These are phyloP conservation scores for Serendipita sp. DNA, from an alignment of 768 basidiomycete species.

Conservation along the genomic window DNA sequence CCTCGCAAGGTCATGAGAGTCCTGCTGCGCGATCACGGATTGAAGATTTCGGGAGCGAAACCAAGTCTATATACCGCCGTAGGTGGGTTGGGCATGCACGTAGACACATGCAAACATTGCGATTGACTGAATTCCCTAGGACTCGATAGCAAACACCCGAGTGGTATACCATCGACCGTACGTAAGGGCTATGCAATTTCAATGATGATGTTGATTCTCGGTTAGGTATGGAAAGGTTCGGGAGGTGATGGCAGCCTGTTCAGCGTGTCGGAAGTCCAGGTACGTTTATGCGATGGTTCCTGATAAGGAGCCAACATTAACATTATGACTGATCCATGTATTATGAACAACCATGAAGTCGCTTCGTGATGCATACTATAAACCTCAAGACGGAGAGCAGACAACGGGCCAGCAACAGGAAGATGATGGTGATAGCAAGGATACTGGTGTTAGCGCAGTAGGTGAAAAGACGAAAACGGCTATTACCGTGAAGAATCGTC, in stretches of 20 bases:
- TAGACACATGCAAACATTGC: background rate
- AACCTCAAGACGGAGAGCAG: constrained; percentile 21
- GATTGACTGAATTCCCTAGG: constrained; percentile 22
- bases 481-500: constrained; percentile 31
- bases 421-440: constrained; percentile 35
- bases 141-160: constrained; percentile 61
- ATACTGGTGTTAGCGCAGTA: constrained; percentile 26
- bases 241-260: constrained; percentile 25
- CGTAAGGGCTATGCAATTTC: background rate
- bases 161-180: constrained; percentile 56
- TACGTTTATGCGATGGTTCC: constrained; percentile 12
- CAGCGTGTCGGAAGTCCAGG: constrained; percentile 47
- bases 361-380: constrained; percentile 44
- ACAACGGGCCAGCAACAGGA: constrained; percentile 23
- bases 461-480: constrained; percentile 34
- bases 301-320: background rate
- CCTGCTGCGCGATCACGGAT: constrained; percentile 46
- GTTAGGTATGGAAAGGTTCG: constrained; percentile 52
- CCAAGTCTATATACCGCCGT: constrained; percentile 50
- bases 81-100: constrained; percentile 22
- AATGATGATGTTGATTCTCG: constrained; percentile 1
- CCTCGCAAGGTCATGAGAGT: constrained; percentile 50
- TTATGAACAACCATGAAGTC: constrained; percentile 23
- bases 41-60: constrained; percentile 52
- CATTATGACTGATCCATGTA: background rate